Conservation (phyloP, 306 rosid species). For the Canavalia gladiata region DNA sequence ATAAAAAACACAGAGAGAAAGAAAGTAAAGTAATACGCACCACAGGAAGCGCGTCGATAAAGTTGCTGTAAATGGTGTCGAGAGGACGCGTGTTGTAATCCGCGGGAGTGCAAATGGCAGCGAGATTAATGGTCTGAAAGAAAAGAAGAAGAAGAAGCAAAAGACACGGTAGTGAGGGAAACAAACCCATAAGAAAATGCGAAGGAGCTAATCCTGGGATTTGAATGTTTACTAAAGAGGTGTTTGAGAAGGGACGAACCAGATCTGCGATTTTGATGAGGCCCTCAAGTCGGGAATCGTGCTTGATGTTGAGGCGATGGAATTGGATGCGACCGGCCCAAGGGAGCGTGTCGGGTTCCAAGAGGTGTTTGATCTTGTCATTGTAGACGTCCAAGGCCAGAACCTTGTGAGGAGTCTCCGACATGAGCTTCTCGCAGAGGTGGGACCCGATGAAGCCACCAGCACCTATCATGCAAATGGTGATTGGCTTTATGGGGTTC, state of each 20-base stretch:
- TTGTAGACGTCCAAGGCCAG: conserved; percentile 84
- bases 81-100: conserved; percentile 95
- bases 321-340: conserved; percentile 89
- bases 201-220: too few relatives aligned
- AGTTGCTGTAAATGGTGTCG: conserved; percentile 93
- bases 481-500: conserved; percentile 74
- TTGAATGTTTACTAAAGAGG: too few relatives aligned
- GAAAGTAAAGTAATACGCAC: conserved; percentile 56
- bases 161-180: conserved; percentile 14
- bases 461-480: conserved; percentile 96
- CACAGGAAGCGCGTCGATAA: conserved; percentile 95
- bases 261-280: conserved; percentile 94
- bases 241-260: too few relatives aligned
- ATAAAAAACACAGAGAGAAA: too few relatives aligned
- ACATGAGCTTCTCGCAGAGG: conserved; percentile 86
- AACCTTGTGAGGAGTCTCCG: conserved; percentile 84
- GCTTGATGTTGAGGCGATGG: conserved; percentile 92
- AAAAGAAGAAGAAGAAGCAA: too few relatives aligned
- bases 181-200: not conserved
- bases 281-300: conserved; percentile 88
- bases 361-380: conserved; percentile 90
- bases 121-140: conserved; percentile 83
- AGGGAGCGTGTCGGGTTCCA: conserved; percentile 72
- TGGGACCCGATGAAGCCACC: conserved; percentile 97
- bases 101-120: conserved; percentile 96